Base-by-base conservation (phyloP, 805 yeast genomes). In the Lachancea fermentati region DNA sequence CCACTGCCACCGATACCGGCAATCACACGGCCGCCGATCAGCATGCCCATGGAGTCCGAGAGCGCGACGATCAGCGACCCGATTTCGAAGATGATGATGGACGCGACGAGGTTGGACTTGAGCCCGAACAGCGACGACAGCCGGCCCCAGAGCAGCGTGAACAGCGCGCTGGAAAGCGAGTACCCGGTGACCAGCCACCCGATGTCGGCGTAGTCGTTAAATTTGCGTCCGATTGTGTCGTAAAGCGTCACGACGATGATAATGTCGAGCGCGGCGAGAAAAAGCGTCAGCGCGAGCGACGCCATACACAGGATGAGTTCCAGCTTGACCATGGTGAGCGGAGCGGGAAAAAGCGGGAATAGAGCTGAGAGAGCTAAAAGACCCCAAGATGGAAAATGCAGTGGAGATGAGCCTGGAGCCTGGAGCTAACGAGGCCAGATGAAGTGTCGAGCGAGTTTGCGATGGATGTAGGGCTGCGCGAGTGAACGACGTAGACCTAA, bases 1-100 rank as follows among this genome's bases (percentile, higher is more conserved):
- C 84, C 84, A 26, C 85, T 81, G 8, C 80, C 87, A 12, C 89
- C 91, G 25, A 78, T 52, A 39, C 93, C 93, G 39, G 78, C 76
- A 16, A 83, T 62, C 7, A 76, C 79, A 50, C 95, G 69, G 1
- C 87, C 89, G 3, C 78, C 85, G 43, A 83, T 78, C 35, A 84
- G 58, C 69, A 74, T 72, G 41, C 69, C 63, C 77, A 83, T 78
- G 26, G 68, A 65, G 15, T 51, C 56, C 1, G 86, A 62, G 4
- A 75, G 47, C 1, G 84, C 88, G 42, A 74, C 63, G 5, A 81
- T 61, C 41, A 80, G 62, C 1, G 85, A 78, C 1, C 89, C 88
- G 3, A 72, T 57, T 51, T 76, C 79, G 52, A 81, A 81, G 2
- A 81, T 48, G 1, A 69, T 48, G 3, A 81, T 61, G 1, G 80